Evolutionary conservation across 495 filamentous ascomycete genomes (phyloP).

Genomic region (Cercophora newfieldiana): DNA sequence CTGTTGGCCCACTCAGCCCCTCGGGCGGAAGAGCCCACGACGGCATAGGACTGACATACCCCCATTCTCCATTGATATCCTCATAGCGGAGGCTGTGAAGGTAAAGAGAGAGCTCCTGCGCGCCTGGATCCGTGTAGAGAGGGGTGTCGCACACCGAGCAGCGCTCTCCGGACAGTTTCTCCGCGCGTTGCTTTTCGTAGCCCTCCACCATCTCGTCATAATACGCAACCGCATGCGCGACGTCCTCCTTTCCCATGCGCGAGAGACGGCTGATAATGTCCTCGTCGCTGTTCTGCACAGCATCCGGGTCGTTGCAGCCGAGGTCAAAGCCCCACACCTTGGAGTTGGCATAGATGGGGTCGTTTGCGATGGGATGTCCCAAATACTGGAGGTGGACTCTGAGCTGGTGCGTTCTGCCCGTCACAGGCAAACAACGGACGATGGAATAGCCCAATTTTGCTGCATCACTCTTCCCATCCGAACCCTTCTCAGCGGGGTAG

Average conservation of each 20-base stretch:
- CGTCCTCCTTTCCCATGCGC: slow-evolving; percentile 91
- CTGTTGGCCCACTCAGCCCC: slow-evolving; percentile 58
- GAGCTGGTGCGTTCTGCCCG: slow-evolving; percentile 92
- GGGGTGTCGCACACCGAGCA: slow-evolving; percentile 83
- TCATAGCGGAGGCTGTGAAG: slow-evolving; percentile 89
- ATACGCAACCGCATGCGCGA: slow-evolving; percentile 87
- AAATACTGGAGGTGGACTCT: slow-evolving; percentile 93
- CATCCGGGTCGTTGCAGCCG: slow-evolving; percentile 66
- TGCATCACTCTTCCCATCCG: slow-evolving; percentile 19
- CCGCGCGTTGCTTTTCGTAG: slow-evolving; percentile 82
- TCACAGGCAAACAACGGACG: slow-evolving; percentile 89
- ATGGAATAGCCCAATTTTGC: slow-evolving; percentile 76
- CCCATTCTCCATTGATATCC: slow-evolving; percentile 76
- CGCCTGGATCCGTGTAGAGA: slow-evolving; percentile 86
- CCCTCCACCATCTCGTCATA: slow-evolving; percentile 86
- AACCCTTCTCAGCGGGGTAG: slow-evolving; percentile 57
- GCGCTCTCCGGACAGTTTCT: slow-evolving; percentile 83
- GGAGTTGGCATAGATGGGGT: slow-evolving; percentile 95
- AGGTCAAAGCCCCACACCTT: slow-evolving; percentile 83
- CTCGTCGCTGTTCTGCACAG: slow-evolving; percentile 69
- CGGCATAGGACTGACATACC: slow-evolving; percentile 81
- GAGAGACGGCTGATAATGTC: slow-evolving; percentile 82
- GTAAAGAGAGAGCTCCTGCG: slow-evolving; percentile 89
- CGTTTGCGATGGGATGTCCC: slow-evolving; percentile 92
- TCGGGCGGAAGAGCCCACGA: slow-evolving; percentile 80